These are phyloP conservation scores for Acanthamoeba sp. DNA, from an alignment of 208 protist species.

Conservation along the genomic window DNA sequence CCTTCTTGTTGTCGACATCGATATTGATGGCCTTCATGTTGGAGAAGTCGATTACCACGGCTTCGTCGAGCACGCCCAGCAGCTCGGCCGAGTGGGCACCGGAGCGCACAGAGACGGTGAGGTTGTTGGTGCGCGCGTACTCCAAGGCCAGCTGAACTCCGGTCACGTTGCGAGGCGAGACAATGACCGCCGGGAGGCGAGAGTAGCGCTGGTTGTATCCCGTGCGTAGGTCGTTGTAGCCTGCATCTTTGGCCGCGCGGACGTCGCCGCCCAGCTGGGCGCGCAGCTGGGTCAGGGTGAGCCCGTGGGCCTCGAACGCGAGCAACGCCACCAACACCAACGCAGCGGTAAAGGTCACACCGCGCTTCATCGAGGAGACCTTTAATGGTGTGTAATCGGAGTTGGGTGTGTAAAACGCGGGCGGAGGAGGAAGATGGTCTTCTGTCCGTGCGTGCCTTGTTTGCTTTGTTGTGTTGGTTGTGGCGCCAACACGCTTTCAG, in stretches of 20 bases:
- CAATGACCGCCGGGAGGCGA: conserved; percentile 70
- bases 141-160: conserved; percentile 73
- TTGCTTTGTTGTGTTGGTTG: too few relatives aligned
- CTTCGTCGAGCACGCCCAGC: conserved; percentile 57
- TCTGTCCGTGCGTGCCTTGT: too few relatives aligned
- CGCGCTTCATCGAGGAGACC: too few relatives aligned
- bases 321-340: neutral
- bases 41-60: conserved; percentile 76
- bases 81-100: conserved; percentile 75
- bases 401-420: too few relatives aligned
- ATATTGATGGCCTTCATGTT: conserved; percentile 73
- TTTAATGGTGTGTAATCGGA: too few relatives aligned
- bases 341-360: too few relatives aligned
- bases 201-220: conserved; percentile 78
- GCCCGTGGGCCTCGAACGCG: neutral
- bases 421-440: too few relatives aligned
- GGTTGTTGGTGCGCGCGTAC: conserved; percentile 76
- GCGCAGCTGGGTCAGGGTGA: conserved; percentile 34
- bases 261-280: neutral
- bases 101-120: conserved; percentile 74
- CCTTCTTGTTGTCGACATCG: neutral
- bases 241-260: neutral
- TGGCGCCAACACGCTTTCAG: too few relatives aligned
- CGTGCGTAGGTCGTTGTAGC: conserved; percentile 74
- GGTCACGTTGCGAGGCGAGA: conserved; percentile 43